These are phyloP conservation scores for Amauroascus verrucosus DNA, from an alignment of 2,329 filamentous ascomycete genomes.

Conservation along the genomic window DNA sequence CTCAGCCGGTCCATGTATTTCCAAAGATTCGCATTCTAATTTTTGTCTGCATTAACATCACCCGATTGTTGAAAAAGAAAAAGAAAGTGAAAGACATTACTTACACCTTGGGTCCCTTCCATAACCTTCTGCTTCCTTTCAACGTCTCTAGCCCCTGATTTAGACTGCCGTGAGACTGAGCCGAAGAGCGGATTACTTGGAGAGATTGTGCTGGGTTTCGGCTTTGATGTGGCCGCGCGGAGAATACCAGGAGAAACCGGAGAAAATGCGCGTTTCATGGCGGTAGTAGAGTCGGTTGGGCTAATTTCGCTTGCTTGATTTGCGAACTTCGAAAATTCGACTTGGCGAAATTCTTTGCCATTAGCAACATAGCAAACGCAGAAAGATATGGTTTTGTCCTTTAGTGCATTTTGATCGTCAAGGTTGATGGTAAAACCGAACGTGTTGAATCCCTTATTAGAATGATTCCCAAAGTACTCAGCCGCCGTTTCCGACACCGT, in stretches of 20 bases:
- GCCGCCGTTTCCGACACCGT: slow-evolving; percentile 6
- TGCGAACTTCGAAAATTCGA: slow-evolving; percentile 6
- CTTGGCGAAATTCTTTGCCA: slow-evolving; percentile 6
- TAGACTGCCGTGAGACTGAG: slow-evolving; percentile 4
- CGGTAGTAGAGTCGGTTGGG: background rate
- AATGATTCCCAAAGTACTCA: slow-evolving; percentile 9
- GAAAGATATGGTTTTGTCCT: slow-evolving; percentile 8
- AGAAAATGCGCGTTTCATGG: background rate
- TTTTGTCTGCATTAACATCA: background rate
- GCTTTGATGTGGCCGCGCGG: background rate
- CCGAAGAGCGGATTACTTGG: background rate
- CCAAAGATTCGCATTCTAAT: background rate
- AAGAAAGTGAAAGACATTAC: background rate
- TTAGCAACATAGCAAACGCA: slow-evolving; percentile 8
- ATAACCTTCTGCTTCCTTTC: background rate
- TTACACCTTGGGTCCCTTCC: background rate
- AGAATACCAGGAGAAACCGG: slow-evolving; percentile 4
- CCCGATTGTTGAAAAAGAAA: background rate
- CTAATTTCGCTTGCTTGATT: background rate
- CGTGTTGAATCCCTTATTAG: slow-evolving; percentile 1
- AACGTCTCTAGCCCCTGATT: background rate
- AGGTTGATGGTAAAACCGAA: slow-evolving; percentile 7
- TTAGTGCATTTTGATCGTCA: background rate
- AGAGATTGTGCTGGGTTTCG: background rate
- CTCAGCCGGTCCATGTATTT: slow-evolving; percentile 11